Base-by-base conservation (phyloP, 1,284 basidiomycete species). In the Heliocybe sulcata region DNA sequence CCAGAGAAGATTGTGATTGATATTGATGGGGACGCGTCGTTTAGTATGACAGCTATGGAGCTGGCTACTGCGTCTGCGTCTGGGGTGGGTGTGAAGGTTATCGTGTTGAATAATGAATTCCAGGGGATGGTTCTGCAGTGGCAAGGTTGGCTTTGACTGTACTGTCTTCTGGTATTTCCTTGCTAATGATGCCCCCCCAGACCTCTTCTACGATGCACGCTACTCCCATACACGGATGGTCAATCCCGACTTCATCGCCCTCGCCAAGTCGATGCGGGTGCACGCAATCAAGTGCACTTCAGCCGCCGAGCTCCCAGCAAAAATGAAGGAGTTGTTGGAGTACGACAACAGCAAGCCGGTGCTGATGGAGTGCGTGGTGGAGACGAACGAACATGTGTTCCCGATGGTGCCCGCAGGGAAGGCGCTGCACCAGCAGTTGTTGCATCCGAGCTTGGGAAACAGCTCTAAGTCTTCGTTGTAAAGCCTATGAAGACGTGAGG, bases 31-130 rank as follows among this genome's bases (percentile, higher is more conserved):
- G 96, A 99, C 67, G 96, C 96, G 0, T 96, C 92, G 14, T 96
- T 98, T 75, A 95, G 90, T 65, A 99, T 99, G 97, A 98, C 96
- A 2, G 95, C 94, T 0, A 99, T 98, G 97, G 97, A 99, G 74
- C 85, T 98, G 54, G 87, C 88, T 22, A 99, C 96, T 0, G 96
- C 96, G 2, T 80, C 88, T 25, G 91, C 96, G 69, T 95, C 83
- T 75, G 74, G 82, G 68, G 96, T 99, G 58, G 96, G 97, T 58
- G 92, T 98, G 65, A 99, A 99, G 74, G 90, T 91, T 35, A 75
- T 95, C 60, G 73, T 95, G 22, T 71, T 95, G 64, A 94, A 95
- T 77, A 96, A 96, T 73, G 91, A 94, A 69, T 95, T 94, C 81
- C 92, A 96, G 71, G 96, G 96, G 55, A 98, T 99, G 96, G 96